Evolutionary conservation across 495 filamentous ascomycete genomes (phyloP), one percentile per base, ranked within the genome.

Genomic region (Chaetomidium leptoderma): DNA sequence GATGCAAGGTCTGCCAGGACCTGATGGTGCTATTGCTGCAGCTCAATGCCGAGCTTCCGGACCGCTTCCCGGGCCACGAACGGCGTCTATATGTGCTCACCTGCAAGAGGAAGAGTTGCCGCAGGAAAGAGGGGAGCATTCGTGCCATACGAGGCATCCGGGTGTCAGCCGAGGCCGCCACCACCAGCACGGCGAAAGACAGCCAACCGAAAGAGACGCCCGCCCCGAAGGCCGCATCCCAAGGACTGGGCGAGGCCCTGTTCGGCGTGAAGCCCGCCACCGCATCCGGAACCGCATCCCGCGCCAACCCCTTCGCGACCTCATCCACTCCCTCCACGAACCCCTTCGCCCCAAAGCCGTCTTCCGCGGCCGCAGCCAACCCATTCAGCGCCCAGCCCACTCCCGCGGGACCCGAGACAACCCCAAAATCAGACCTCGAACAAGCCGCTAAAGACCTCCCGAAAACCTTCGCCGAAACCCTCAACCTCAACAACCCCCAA

Each of bases 11-110:
- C 61, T 99, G 93, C 80, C 91, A 91, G 56, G 80, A 81, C 30
- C 70, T 89, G 39, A 91, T 97, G 86, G 79, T 84, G 0, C 78
- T 97, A 4, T 81, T 97, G 13, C 81, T 99, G 40, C 90, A 97
- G 71, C 78, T 99, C 42, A 89, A 99, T 72, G 92, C 85, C 64
- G 91, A 96, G 59, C 77, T 99, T 36, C 91, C 90, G 19, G 87
- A 95, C 36, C 78, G 82, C 35, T 95, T 95, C 67, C 88, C 89
- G 19, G 83, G 83, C 24, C 86, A 97, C 67, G 91, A 97, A 67
- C 76, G 93, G 52, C 81, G 92, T 43, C 66, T 97, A 37, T 97
- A 96, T 64, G 74, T 97, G 11, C 91, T 91, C 65, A 78, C 79
- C 39, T 99, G 93, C 68, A 79, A 81, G 52, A 76, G 82, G 52